Conservation (phyloP, 139 green algal species). For the Parachlorella kessleri region DNA sequence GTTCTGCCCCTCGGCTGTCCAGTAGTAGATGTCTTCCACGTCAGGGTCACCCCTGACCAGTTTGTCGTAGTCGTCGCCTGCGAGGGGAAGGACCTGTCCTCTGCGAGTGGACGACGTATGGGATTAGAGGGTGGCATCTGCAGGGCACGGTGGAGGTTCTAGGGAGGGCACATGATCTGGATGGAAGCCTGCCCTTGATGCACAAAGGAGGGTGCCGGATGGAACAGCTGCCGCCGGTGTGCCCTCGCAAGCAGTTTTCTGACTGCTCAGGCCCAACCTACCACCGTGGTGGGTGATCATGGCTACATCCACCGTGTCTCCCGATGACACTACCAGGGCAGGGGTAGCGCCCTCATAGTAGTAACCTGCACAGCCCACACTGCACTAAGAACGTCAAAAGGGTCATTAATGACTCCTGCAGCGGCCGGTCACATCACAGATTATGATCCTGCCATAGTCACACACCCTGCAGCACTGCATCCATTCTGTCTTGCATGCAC, state of each 20-base stretch:
- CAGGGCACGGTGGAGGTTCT: not conserved
- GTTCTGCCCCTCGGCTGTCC: conserved; percentile 20
- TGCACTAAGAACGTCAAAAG: too few relatives aligned
- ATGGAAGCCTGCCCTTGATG: too few relatives aligned
- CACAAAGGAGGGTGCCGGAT: not conserved
- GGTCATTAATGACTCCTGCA: too few relatives aligned
- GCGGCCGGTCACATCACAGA: too few relatives aligned
- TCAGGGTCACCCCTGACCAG: conserved; percentile 70
- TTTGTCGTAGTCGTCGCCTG: conserved; percentile 62
- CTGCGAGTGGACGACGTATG: not conserved
- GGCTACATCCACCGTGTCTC: conserved; percentile 61
- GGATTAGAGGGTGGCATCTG: not conserved
- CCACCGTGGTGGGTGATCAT: conserved; percentile 59
- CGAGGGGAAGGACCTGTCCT: conserved; percentile 14
- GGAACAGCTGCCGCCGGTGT: too few relatives aligned
- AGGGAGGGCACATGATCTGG: not conserved
- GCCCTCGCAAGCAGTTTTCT: not conserved
- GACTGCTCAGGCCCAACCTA: too few relatives aligned
- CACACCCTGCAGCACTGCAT: too few relatives aligned
- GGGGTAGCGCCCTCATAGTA: too few relatives aligned
- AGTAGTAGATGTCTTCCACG: conserved; percentile 66
- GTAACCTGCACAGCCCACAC: too few relatives aligned
- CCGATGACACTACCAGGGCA: conserved; percentile 39
- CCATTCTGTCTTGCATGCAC: too few relatives aligned
- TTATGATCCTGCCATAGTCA: too few relatives aligned